These are phyloP conservation scores for Globisporangium nagaii DNA, from an alignment of 352 stramenopile species.

Conservation along the genomic window DNA sequence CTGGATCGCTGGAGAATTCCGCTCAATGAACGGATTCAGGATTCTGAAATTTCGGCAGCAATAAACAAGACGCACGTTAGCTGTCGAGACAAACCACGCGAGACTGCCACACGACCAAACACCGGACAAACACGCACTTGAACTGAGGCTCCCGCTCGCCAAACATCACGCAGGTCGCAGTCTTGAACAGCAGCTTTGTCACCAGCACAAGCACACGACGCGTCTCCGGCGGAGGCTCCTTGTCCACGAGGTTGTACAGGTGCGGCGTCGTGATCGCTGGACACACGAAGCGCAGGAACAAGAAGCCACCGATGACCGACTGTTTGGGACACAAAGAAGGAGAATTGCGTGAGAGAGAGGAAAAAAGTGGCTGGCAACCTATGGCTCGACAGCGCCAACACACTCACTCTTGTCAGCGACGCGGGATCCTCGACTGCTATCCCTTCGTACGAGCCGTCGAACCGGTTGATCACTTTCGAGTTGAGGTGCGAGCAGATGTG, in stretches of 20 bases:
- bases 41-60: slow-evolving; percentile 31
- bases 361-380: no score
- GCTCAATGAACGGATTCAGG: slow-evolving; percentile 85
- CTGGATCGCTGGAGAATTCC: slow-evolving; percentile 73
- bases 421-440: slow-evolving; percentile 50
- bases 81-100: not conserved
- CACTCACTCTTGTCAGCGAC: slow-evolving; percentile 46
- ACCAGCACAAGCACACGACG: slow-evolving; percentile 82
- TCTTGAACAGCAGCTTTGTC: slow-evolving; percentile 88
- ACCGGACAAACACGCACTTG: slow-evolving; percentile 30
- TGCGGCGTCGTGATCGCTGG: slow-evolving; percentile 85
- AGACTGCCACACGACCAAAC: not conserved
- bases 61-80: not conserved
- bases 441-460: slow-evolving; percentile 54
- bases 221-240: slow-evolving; percentile 59
- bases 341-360: not conserved
- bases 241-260: slow-evolving; percentile 74
- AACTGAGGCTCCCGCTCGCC: slow-evolving; percentile 79
- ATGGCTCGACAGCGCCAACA: not conserved
- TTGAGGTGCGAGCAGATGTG: slow-evolving; percentile 78
- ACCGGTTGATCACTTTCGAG: slow-evolving; percentile 62
- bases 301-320: slow-evolving; percentile 82
- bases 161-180: slow-evolving; percentile 81
- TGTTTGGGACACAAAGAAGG: slow-evolving; percentile 11
- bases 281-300: slow-evolving; percentile 87